Base-by-base conservation (phyloP, 139 green algal species). In the Coelastrella sp. region DNA sequence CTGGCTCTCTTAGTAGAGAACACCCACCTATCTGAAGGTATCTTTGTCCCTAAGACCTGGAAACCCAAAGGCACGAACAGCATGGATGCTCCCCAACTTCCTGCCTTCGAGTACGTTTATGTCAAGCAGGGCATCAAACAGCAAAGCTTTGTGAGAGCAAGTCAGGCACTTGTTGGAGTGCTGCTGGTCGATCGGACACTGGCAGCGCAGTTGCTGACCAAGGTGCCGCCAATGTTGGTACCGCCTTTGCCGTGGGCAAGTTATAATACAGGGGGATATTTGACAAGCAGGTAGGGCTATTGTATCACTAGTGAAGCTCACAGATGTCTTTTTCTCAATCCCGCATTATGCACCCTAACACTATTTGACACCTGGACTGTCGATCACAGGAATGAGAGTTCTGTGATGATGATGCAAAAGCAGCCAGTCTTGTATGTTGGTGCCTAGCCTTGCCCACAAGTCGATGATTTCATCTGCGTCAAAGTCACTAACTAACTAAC, bases 141-240 rank as follows among this genome's bases (percentile, higher is more conserved):
- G 25, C 85, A 90, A 67, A 83, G 83, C 51, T 67, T 91, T 45
- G 68, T 92, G 34, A 71, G 64, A 5, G 86, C 79, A 7, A 83
- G 87, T 35, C 64, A 89, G 57, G 85, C 88, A 43, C 66, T 94
- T 27, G 76, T 90, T 41, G 41, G 62, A 1, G 32, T 64, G 45
- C 86, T 92, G 40, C 66, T 88, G 62, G 80, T 71, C 13, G 84
- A 91, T 41, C 72, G 84, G 25, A 27, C 68, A 4, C 43, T 64
- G 5, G 62, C 25, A 15, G 59, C 38, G 0, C 30, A 25, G n/a
- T 37, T 79, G n/a, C 27, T 40, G 37, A 62, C 68, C 35, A 86
- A 86, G 81, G 35, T 73, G n/a, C 82, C 77, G 85, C 95, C 95
- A 32, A 98, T 97, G 94, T 48, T 98, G 59, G 80, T 98, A 4